Base-by-base conservation (phyloP, 2,329 filamentous ascomycete species). In the Colletotrichum falcatum region DNA sequence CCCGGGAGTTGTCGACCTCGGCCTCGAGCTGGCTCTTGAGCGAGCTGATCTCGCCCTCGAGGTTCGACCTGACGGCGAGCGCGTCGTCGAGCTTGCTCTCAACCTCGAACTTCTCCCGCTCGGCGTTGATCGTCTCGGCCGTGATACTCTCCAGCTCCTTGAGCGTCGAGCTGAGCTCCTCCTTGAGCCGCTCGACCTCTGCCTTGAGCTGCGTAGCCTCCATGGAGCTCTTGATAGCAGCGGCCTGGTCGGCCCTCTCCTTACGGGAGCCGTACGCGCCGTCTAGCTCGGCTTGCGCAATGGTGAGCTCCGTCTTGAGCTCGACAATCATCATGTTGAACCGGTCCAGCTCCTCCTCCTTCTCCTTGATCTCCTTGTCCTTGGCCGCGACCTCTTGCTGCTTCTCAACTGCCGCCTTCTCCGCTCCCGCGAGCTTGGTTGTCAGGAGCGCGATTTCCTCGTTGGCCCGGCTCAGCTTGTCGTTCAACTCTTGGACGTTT, bases 201-300 rank as follows among this genome's bases (percentile, higher is more conserved):
- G 78, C 76, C 73, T 83, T 79, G 51, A 88, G 81, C 74, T 83
- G 83, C 65, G 79, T 74, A 53, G 83, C 79, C 75, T 87, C 83
- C n/a, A 75, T 77, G 66, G 81, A 81, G 66, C 79, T 83, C 78
- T 88, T 86, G 74, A 86, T 80, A 55, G 86, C 86, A 1, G 88
- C 88, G 26, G 86, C 85, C 73, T 89, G 87, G 16, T 86, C 85
- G 26, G 88, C 88, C 28, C 88, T 86, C 79, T 90, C 84, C 68
- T 86, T 84, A 70, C 88, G 85, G 67, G 86, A 85, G 67, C 88
- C 88, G 76, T 90, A 89, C 33, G 88, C 88, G 66, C 87, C 87
- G 73, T 90, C 88, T 37, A 90, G 84, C 78, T 90, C 88, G 23
- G 88, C 88, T 75, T 87, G 86, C 61, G 87, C 86, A 74, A 90